Conservation (phyloP, 495 filamentous ascomycete genomes). For the Cercophora newfieldiana region DNA sequence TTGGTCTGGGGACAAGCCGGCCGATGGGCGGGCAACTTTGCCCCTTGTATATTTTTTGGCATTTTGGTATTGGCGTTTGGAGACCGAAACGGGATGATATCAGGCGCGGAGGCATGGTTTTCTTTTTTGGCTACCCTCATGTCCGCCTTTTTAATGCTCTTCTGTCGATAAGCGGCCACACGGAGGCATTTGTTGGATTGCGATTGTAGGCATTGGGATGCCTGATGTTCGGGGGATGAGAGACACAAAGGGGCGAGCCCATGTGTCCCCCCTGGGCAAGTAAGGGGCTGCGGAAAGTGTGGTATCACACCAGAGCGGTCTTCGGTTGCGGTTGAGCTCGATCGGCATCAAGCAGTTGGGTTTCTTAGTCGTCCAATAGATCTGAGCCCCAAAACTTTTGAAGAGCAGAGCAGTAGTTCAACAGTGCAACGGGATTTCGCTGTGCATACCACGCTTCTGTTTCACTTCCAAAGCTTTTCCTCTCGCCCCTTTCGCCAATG, state of each 20-base stretch:
- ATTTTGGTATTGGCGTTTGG: conserved; percentile 27
- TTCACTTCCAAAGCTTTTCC: neutral
- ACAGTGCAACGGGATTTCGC: neutral
- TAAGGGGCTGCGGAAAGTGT: neutral
- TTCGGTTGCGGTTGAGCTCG: neutral
- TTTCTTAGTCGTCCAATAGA: conserved; percentile 4
- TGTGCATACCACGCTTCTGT: neutral
- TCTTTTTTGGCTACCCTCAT: neutral
- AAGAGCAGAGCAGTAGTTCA: neutral
- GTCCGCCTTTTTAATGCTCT: conserved; percentile 3
- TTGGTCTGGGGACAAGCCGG: neutral
- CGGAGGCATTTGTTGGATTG: too few species aligned
- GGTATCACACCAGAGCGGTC: neutral
- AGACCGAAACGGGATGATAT: conserved; percentile 1
- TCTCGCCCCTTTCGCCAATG: neutral
- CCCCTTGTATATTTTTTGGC: conserved; percentile 22
- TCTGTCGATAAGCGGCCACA: conserved; percentile 6
- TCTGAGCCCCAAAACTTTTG: conserved; percentile 2
- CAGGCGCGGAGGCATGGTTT: conserved; percentile 4
- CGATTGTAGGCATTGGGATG: conserved; percentile 1
- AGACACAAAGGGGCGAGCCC: too few species aligned
- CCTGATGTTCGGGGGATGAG: neutral
- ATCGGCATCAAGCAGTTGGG: neutral
- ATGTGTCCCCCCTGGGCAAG: neutral
- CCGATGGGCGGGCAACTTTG: neutral